A percentile compares a stretch with the other conserved stretches of the same genome.
phyloP scores from a whole-genome alignment of 2,329 filamentous ascomycete species.

The Aspergillus quadricinctus region DNA sequence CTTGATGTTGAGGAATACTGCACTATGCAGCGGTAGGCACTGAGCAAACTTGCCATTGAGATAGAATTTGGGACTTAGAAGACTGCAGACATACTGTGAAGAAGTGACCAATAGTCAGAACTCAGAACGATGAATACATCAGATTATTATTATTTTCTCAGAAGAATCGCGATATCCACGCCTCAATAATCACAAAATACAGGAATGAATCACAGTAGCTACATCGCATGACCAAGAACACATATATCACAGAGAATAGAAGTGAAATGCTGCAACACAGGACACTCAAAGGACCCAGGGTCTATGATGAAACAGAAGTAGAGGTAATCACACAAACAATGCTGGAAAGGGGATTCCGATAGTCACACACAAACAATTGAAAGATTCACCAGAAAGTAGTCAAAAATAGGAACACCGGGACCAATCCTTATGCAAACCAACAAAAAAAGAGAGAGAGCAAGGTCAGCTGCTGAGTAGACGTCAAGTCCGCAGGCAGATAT shows the following conservation, averaged over 20 bases:
- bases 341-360: not conserved
- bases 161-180: not conserved
- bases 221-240: not conserved
- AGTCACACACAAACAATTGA: not conserved
- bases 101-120: no score
- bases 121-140: not conserved
- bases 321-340: not conserved
- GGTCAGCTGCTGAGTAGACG: not conserved
- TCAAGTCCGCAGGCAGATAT: not conserved
- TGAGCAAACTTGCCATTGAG: not conserved
- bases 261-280: not conserved
- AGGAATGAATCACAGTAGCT: not conserved
- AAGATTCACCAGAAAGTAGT: constrained; percentile 13
- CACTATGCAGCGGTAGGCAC: not conserved
- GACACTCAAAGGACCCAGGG: not conserved
- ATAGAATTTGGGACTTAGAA: not conserved
- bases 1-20: not conserved
- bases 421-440: constrained; percentile 4
- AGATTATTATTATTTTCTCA: not conserved
- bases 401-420: constrained; percentile 8
- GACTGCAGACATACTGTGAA: not conserved
- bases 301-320: constrained; percentile 14
- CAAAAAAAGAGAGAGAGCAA: not conserved
- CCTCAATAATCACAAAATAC: not conserved
- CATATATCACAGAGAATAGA: constrained; percentile 13